These are phyloP conservation scores for Spirogloea muscicola DNA, from an alignment of 139 green algal genomes.

Conservation along the genomic window DNA sequence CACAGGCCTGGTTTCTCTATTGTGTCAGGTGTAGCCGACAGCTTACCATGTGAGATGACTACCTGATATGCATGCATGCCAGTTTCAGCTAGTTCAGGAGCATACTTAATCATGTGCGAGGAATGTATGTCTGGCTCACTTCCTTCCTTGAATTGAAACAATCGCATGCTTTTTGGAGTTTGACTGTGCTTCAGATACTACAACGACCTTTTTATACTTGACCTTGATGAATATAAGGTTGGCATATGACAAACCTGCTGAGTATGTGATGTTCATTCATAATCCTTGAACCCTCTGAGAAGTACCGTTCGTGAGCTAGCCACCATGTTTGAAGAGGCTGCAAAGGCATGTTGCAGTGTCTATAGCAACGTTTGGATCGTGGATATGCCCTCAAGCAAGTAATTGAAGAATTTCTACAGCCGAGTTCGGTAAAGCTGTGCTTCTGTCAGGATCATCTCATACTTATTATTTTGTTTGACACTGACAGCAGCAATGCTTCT, in stretches of 20 bases:
- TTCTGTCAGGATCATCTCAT: background rate
- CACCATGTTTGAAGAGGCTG: background rate
- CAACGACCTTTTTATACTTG: conserved; percentile 84
- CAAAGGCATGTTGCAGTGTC: background rate
- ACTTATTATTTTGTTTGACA: background rate
- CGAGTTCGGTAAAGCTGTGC: background rate
- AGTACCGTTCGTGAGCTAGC: background rate
- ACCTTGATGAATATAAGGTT: conserved; percentile 64
- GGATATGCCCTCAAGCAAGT: background rate
- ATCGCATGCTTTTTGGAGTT: too few species aligned
- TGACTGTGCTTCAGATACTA: too few species aligned
- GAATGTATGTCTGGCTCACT: background rate
- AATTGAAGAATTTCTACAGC: background rate
- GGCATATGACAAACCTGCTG: too few species aligned
- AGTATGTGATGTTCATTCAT: too few species aligned
- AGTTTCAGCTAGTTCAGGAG: background rate
- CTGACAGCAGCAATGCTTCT: background rate
- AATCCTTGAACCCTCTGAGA: too few species aligned
- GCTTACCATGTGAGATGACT: background rate
- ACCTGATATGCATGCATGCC: background rate
- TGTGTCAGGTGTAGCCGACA: too few species aligned
- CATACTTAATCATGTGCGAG: too few species aligned
- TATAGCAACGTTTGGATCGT: too few species aligned
- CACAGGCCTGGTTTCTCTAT: background rate
- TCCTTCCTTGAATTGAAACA: background rate